A percentile compares a stretch with the other conserved stretches of the same genome.
Conservation (phyloP, 2,329 filamentous ascomycete genomes). For the Gaeumannomyces sp. region DNA sequence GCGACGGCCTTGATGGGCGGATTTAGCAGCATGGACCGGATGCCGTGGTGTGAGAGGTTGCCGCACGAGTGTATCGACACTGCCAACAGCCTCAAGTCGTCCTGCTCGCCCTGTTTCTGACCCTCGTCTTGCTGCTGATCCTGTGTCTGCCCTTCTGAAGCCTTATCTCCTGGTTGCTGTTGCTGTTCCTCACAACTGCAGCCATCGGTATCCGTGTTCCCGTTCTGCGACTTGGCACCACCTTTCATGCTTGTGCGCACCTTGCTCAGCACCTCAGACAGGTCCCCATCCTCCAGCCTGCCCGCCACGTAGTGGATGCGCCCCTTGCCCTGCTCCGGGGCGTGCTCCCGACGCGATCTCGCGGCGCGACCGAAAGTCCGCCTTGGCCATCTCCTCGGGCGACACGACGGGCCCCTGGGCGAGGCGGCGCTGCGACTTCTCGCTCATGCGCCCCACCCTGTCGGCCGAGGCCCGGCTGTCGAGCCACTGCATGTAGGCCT, state of each 20-base stretch:
- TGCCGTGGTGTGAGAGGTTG: conserved; percentile 91
- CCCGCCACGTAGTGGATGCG: conserved; percentile 74
- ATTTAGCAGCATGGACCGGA: conserved; percentile 80
- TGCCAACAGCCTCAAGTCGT: conserved; percentile 62
- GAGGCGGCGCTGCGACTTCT: conserved; percentile 30
- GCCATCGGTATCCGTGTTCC: no score
- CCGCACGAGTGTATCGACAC: conserved; percentile 96
- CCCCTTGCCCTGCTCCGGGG: conserved; percentile 52
- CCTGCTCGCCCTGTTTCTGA: conserved; percentile 15
- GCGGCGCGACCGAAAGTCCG: conserved; percentile 45
- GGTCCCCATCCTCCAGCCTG: conserved; percentile 64
- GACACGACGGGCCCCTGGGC: conserved; percentile 24
- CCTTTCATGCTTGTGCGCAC: conserved; percentile 34
- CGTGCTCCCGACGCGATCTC: conserved; percentile 35
- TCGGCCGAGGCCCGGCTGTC: conserved; percentile 32
- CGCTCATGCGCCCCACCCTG: conserved; percentile 29
- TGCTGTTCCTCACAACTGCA: not conserved
- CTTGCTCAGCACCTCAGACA: conserved; percentile 59
- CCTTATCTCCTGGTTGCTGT: not conserved
- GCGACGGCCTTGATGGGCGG: conserved; percentile 82
- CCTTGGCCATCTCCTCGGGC: conserved; percentile 24
- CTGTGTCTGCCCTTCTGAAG: not conserved
- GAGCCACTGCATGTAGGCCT: conserved; percentile 56
- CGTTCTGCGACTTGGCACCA: not conserved
- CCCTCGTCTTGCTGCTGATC: not conserved